phyloP scores from a whole-genome alignment of 805 yeast species.

The Blastobotrys robertii region DNA sequence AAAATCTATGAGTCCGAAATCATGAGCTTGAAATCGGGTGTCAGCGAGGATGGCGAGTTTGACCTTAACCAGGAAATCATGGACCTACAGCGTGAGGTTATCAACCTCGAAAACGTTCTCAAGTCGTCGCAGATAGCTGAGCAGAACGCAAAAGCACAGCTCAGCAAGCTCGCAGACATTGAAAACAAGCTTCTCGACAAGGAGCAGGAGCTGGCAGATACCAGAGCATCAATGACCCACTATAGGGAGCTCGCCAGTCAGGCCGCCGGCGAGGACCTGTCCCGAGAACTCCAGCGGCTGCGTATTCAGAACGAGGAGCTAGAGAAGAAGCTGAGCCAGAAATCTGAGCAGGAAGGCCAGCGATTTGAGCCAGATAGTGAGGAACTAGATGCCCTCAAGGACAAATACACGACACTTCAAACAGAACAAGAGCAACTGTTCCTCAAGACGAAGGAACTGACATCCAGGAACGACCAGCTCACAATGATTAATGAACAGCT shows the following conservation, averaged over 20 bases:
- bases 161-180: slow-evolving; percentile 27
- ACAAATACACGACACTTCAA: too few relatives aligned
- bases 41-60: slow-evolving; percentile 6
- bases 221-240: slow-evolving; percentile 10
- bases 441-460: too few relatives aligned
- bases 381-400: slow-evolving; percentile 7
- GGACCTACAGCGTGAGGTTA: slow-evolving; percentile 20
- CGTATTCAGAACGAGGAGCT: slow-evolving; percentile 17
- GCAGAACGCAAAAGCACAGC: slow-evolving; percentile 23
- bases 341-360: slow-evolving; percentile 3
- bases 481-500: slow-evolving; percentile 3
- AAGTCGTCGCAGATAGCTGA: slow-evolving; percentile 18
- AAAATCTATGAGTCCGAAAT: slow-evolving; percentile 17
- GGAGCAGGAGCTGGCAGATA: slow-evolving; percentile 19
- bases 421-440: too few relatives aligned
- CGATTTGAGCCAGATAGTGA: not conserved
- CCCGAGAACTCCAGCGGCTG: not conserved
- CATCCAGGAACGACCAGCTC: too few relatives aligned
- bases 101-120: slow-evolving; percentile 18
- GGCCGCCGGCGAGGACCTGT: slow-evolving; percentile 2
- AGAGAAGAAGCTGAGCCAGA: slow-evolving; percentile 13
- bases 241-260: slow-evolving; percentile 7
- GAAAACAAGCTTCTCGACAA: slow-evolving; percentile 27
- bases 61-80: slow-evolving; percentile 16
- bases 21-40: slow-evolving; percentile 12